Evolutionary conservation across 345 rosid genomes (phyloP).

Genomic region (Linum tenue): DNA sequence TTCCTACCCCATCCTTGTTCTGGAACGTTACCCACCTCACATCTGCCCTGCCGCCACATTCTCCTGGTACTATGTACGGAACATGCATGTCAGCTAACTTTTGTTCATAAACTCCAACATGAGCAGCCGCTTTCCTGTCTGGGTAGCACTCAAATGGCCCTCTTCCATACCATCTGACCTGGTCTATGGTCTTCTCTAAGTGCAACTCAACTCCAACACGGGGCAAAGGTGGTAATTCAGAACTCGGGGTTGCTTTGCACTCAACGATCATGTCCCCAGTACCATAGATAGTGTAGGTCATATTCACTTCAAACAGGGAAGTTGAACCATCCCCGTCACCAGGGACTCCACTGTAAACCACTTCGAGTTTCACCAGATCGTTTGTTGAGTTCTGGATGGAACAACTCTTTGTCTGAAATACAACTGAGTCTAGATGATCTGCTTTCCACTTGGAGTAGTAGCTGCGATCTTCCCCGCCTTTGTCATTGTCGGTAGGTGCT

Average conservation of each 20-base stretch:
- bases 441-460: slow-evolving; percentile 82
- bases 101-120: slow-evolving; percentile 57
- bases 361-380: slow-evolving; percentile 39
- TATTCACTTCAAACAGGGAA: slow-evolving; percentile 44
- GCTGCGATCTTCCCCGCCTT: slow-evolving; percentile 72
- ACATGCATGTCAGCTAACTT: slow-evolving; percentile 72
- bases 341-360: slow-evolving; percentile 36
- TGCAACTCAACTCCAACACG: slow-evolving; percentile 81
- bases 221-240: slow-evolving; percentile 81
- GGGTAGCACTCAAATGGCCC: slow-evolving; percentile 99
- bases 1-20: slow-evolving; percentile 62
- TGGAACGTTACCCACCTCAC: slow-evolving; percentile 83
- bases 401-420: slow-evolving; percentile 52
- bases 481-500: slow-evolving; percentile 94
- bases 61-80: slow-evolving; percentile 92
- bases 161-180: slow-evolving; percentile 74
- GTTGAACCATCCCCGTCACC: slow-evolving; percentile 22
- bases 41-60: slow-evolving; percentile 84
- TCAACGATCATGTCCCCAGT: slow-evolving; percentile 73
- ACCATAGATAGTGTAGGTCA: slow-evolving; percentile 48
- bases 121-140: slow-evolving; percentile 93
- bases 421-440: slow-evolving; percentile 42
- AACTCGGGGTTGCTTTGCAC: slow-evolving; percentile 49
- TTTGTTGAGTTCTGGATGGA: slow-evolving; percentile 39
- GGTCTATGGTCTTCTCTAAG: slow-evolving; percentile 59